Base-by-base conservation (phyloP, 306 rosid genomes). In the Cucurbita argyrosperma region DNA sequence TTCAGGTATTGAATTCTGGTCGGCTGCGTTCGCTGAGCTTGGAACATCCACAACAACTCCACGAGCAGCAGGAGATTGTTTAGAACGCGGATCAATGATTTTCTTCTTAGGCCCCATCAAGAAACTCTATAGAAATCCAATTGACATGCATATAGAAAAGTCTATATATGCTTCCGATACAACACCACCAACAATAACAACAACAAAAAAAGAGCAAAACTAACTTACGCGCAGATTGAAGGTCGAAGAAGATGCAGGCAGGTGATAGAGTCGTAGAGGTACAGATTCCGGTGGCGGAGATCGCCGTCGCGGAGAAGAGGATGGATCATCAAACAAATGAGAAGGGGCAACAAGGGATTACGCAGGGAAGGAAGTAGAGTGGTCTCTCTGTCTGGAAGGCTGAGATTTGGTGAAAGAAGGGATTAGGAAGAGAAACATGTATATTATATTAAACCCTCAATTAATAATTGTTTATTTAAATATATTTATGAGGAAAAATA, bases 61-160 rank as follows among this genome's bases (percentile, higher is more conserved):
- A 63, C 85, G 77, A 77, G 87, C 84, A 83, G 86, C 85, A 87
- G 84, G 70, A 6, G 87, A 71, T 35, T 80, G 92, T 77, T 88
- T 94, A 40, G 86, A 76, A 50, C 95, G 92, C 51, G 87, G 71
- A 76, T 85, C 90, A 65, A 76, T 68, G 83, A 75, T 88, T 85
- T 90, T 87, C 89, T 95, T 95, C 84, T 91, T 95, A 79, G 81
- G 88, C 78, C 93, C 99, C 99, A 95, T 95, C 21, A 61, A 68
- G 76, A 75, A 76, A 74, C 83, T 81, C 84, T 84, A 77, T 71
- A 79, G 65, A 77, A 83, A 87, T 91, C 90, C 67, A 84, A 94
- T 76, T 76, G 84, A 75, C 88, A 79, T 79, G 87, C 96, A 89
- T 88, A 80, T 76, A 82, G 70, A 53, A 35, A 35, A 26, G 40